Conservation (phyloP, 352 stramenopile species). For the Aphanomyces euteiches region DNA sequence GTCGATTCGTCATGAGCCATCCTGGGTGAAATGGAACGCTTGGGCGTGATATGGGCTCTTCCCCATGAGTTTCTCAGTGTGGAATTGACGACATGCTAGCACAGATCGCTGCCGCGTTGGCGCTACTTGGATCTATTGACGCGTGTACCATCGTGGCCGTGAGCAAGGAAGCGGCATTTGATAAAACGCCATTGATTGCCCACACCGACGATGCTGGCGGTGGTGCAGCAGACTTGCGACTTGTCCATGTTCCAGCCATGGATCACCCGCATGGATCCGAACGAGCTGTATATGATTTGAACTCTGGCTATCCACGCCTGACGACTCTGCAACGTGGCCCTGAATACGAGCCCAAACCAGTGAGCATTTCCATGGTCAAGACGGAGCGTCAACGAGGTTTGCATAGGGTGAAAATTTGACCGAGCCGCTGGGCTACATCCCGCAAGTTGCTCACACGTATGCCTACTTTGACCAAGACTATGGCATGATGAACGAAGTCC, state of each 20-base stretch:
- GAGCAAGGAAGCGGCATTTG: slow-evolving; percentile 59
- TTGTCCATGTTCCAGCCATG: slow-evolving; percentile 86
- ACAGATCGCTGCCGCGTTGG: background rate
- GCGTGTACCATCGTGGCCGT: slow-evolving; percentile 87
- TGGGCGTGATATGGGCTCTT: background rate
- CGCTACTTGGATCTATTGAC: slow-evolving; percentile 10
- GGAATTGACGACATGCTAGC: background rate
- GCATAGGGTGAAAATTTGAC: slow-evolving; percentile 5
- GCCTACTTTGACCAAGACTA: slow-evolving; percentile 69
- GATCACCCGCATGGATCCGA: slow-evolving; percentile 45
- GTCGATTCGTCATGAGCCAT: too few species aligned
- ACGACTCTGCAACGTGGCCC: slow-evolving; percentile 62
- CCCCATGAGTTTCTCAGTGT: too few species aligned
- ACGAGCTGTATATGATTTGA: slow-evolving; percentile 56
- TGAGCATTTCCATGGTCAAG: background rate
- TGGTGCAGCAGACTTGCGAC: slow-evolving; percentile 80
- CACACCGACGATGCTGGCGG: slow-evolving; percentile 82
- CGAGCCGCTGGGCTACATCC: slow-evolving; percentile 43
- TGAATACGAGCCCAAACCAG: slow-evolving; percentile 51
- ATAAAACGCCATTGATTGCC: slow-evolving; percentile 85
- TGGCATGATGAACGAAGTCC: slow-evolving; percentile 65
- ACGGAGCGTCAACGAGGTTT: background rate
- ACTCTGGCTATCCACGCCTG: slow-evolving; percentile 63
- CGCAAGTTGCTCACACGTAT: slow-evolving; percentile 59
- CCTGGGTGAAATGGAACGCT: background rate